Percentiles rank a stretch among this genome's conserved stretches.
These are phyloP conservation scores for Taphrina communis DNA, from an alignment of 1,139 yeast species.

Conservation along the genomic window DNA sequence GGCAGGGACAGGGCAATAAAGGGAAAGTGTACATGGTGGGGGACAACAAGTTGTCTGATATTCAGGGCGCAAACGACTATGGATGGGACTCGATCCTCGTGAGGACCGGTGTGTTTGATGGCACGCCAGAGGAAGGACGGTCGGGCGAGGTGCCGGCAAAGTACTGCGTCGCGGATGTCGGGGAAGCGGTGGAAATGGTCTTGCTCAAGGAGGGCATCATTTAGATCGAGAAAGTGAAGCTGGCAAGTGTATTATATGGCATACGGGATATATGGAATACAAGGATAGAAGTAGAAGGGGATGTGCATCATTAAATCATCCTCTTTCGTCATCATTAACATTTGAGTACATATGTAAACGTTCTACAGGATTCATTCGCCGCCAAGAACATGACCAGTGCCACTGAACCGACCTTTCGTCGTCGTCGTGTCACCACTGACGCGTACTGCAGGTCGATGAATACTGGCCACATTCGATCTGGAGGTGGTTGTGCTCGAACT, in stretches of 20 bases:
- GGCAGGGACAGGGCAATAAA: constrained; percentile 58
- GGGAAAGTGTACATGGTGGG: constrained; percentile 83
- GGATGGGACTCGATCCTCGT: constrained; percentile 90
- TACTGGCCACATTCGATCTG: constrained; percentile 14
- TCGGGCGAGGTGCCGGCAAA: constrained; percentile 79
- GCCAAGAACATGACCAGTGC: constrained; percentile 25
- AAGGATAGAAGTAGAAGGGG: neutral
- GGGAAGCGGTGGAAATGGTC: constrained; percentile 81
- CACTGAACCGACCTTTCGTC: constrained; percentile 12
- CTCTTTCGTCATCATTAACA: too few species aligned
- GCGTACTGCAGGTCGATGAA: constrained; percentile 6
- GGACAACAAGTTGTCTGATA: constrained; percentile 93
- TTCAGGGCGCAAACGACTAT: constrained; percentile 80
- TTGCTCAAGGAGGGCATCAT: constrained; percentile 56
- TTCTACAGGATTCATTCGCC: constrained; percentile 6
- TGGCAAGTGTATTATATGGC: neutral
- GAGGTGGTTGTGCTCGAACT: constrained; percentile 12
- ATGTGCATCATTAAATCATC: too few species aligned
- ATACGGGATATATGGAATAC: neutral
- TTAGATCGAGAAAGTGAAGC: neutral
- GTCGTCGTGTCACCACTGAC: neutral
- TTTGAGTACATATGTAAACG: too few species aligned
- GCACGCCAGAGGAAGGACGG: constrained; percentile 65
- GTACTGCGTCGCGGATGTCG: constrained; percentile 70
- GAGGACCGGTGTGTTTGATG: constrained; percentile 83